phyloP scores from a whole-genome alignment of 2,329 filamentous ascomycete species.

The Xylaria sp. region DNA sequence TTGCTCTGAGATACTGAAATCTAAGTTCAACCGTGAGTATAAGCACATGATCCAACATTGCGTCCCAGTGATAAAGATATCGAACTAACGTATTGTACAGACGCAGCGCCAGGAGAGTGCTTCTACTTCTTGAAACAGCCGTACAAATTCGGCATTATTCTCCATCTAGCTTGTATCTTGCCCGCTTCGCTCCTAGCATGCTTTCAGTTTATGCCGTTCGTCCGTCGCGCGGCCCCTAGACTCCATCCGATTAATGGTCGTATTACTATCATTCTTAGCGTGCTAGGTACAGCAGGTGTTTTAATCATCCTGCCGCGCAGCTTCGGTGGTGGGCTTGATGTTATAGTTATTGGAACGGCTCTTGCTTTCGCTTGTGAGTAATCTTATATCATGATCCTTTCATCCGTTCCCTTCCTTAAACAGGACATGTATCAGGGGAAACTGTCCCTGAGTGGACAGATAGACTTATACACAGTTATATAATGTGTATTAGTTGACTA shows the following conservation, averaged over 20 bases:
- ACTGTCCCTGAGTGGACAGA: too few relatives aligned
- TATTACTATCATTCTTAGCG: conserved; percentile 59
- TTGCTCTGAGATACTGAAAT: conserved; percentile 43
- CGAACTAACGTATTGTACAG: background rate
- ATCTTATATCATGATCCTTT: too few relatives aligned
- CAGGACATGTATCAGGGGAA: too few relatives aligned
- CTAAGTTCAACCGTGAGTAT: conserved; percentile 18
- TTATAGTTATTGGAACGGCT: conserved; percentile 57
- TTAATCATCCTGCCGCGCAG: conserved; percentile 63
- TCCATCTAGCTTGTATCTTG: conserved; percentile 60
- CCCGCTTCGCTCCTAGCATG: conserved; percentile 53
- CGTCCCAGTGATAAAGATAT: background rate
- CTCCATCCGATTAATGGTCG: conserved; percentile 72
- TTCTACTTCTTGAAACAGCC: conserved; percentile 51
- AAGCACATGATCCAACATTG: too few relatives aligned
- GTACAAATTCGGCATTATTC: conserved; percentile 55
- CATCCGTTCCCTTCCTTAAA: background rate
- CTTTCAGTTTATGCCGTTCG: conserved; percentile 61
- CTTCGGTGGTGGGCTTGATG: conserved; percentile 65
- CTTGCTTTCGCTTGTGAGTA: conserved; percentile 48
- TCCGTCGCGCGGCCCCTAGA: conserved; percentile 59
- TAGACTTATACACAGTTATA: too few relatives aligned
- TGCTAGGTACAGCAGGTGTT: conserved; percentile 59
- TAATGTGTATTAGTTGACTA: too few relatives aligned
- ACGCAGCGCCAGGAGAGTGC: conserved; percentile 54